A percentile compares a stretch with the other conserved stretches of the same genome.
phyloP scores from a whole-genome alignment of 2,329 filamentous ascomycete genomes.

The Rhinocladiella similis region DNA sequence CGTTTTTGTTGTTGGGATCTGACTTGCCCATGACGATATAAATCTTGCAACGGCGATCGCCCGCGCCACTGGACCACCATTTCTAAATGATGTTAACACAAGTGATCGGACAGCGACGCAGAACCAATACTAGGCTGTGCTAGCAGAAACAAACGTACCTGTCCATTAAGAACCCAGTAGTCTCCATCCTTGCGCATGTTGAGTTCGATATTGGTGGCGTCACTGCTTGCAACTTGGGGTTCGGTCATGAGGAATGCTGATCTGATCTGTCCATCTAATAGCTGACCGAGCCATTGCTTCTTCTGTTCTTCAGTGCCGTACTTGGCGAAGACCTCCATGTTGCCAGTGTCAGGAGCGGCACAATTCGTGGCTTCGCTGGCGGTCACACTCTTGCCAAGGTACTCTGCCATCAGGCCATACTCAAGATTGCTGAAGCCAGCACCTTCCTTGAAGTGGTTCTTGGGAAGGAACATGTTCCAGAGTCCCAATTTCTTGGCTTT shows the following conservation, averaged over 20 bases:
- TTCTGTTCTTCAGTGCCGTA: constrained; percentile 76
- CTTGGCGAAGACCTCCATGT: constrained; percentile 93
- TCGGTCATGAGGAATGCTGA: constrained; percentile 95
- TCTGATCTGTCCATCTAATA: constrained; percentile 81
- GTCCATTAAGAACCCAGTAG: constrained; percentile 85
- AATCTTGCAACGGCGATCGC: constrained; percentile 86
- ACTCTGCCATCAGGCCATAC: constrained; percentile 97
- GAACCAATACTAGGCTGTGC: too few relatives aligned
- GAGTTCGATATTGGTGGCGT: constrained; percentile 90
- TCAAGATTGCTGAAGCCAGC: constrained; percentile 86
- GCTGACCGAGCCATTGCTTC: constrained; percentile 74
- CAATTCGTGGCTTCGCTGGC: constrained; percentile 90
- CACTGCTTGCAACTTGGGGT: constrained; percentile 81
- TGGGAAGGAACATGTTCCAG: constrained; percentile 98
- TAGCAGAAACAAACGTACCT: constrained; percentile 15
- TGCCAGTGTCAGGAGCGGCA: constrained; percentile 86
- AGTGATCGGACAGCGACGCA: too few relatives aligned
- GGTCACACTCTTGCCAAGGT: constrained; percentile 79
- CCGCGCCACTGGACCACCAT: constrained; percentile 98
- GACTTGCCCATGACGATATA: constrained; percentile 98
- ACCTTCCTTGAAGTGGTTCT: constrained; percentile 91
- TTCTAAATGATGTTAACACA: constrained; percentile 57
- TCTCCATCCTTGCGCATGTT: constrained; percentile 79
- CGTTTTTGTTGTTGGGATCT: constrained; percentile 70
- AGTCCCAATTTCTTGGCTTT: constrained; percentile 81